Conservation (phyloP, 441 rosid species). For the Macaranga tanarius region DNA sequence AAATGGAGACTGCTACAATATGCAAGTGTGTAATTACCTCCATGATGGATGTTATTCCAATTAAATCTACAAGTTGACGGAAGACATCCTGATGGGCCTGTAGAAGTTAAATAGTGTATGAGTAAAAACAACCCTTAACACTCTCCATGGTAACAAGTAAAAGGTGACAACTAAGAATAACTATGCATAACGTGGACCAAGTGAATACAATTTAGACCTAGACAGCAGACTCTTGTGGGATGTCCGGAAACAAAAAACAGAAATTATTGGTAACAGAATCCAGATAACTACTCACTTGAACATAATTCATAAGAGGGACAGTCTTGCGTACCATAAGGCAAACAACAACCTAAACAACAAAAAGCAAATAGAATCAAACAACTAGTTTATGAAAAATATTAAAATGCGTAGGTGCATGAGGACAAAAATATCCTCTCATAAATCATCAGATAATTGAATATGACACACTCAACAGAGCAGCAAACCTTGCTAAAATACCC, state of each 20-base stretch:
- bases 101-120: slow-evolving; percentile 16
- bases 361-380: slow-evolving; percentile 29
- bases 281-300: slow-evolving; percentile 60
- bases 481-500: slow-evolving; percentile 97
- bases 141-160: neutral
- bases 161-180: neutral
- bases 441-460: slow-evolving; percentile 1
- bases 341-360: slow-evolving; percentile 65
- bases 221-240: neutral
- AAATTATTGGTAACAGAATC: neutral
- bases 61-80: slow-evolving; percentile 78
- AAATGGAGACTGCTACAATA: slow-evolving; percentile 8
- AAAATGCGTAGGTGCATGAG: neutral
- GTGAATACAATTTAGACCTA: neutral
- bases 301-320: slow-evolving; percentile 76
- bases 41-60: slow-evolving; percentile 97
- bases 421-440: neutral
- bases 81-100: slow-evolving; percentile 88
- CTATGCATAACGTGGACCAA: neutral
- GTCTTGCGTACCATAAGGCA: slow-evolving; percentile 96
- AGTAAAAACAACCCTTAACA: neutral
- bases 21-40: slow-evolving; percentile 52
- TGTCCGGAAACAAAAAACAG: neutral
- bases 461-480: slow-evolving; percentile 17
- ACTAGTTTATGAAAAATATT: neutral